Base-by-base conservation (phyloP, 345 rosid genomes). In the rapeseed (Brassica napus) region DNA sequence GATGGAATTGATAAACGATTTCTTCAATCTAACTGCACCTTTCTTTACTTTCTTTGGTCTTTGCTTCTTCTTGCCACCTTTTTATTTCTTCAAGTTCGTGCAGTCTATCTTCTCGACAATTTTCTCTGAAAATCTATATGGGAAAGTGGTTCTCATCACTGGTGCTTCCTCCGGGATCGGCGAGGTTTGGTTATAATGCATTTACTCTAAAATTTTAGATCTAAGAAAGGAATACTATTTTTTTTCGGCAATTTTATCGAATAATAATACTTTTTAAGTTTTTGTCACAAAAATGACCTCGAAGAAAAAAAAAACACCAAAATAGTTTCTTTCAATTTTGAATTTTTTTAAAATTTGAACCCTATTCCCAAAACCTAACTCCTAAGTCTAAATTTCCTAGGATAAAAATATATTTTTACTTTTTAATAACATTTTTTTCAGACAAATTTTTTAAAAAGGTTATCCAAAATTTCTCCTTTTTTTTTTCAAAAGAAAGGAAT, bases 91-190 rank as follows among this genome's bases (percentile, higher is more conserved):
- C 79, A 86, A 87, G 78, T 75, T 75, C 73, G 35, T 87, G 68
- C 76, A 49, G 21, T 83, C 39, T 5, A 52, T 85, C 31, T 73
- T 86, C 49, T 54, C 76, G 28, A 47, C 83, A 18, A 24, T 84
- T 52, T 85, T 78, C 79, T 69, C 77, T 4, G 89, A 89, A 78
- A 74, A 82, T 59, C 78, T 89, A 7, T 30, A 82, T 0, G 87
- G 90, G 3, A 91, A 88, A 76, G 93, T 84, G 0, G 88, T 84
- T 39, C 83, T 91, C 59, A 87, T 89, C 55, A 89, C 92, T 14
- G 92, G 90, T 9, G 90, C 89, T 47, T 89, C 93, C 60, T 89
- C 96, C 1, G 92, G 90, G 59, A 85, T 89, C 1, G 94, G 92
- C 65, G 92, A 89, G 92, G 92, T 87, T 73, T 47, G 21, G n/a